A percentile compares a stretch with the other conserved stretches of the same genome.
phyloP scores from a whole-genome alignment of 2,329 filamentous ascomycete species.

The Ophiostoma tasmaniense region DNA sequence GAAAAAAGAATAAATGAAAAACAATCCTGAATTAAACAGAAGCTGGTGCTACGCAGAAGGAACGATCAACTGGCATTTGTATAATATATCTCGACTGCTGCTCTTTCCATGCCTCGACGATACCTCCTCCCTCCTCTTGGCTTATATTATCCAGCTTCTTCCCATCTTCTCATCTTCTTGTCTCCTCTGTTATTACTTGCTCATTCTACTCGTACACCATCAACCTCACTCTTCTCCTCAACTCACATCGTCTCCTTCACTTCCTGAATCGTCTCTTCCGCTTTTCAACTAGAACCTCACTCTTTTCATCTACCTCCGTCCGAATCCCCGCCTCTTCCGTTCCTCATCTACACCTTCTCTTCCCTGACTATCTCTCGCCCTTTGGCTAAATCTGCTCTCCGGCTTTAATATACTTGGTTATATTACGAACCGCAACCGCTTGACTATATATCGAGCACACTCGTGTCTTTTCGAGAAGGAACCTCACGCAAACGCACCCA shows the following conservation, averaged over 20 bases:
- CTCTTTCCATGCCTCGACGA: neutral
- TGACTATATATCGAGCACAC: neutral
- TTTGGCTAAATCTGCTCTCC: slow-evolving; percentile 7
- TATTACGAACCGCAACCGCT: neutral
- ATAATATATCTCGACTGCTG: slow-evolving; percentile 2
- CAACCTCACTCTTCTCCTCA: neutral
- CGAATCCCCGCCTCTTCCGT: neutral
- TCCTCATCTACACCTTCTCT: neutral
- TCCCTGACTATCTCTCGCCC: neutral
- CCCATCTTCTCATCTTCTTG: neutral
- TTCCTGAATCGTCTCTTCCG: neutral
- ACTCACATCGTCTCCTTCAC: neutral
- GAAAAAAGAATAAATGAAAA: neutral
- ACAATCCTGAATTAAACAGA: neutral
- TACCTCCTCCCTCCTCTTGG: neutral
- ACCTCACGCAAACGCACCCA: neutral
- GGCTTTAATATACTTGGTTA: slow-evolving; percentile 11
- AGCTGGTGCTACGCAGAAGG: neutral
- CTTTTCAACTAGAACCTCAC: neutral
- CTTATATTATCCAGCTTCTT: neutral
- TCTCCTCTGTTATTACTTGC: neutral
- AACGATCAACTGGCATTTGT: neutral
- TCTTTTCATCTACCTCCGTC: neutral
- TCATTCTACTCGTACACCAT: neutral
- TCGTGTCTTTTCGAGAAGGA: neutral